Evolutionary conservation across 1,139 yeast genomes (phyloP), one percentile per base, ranked within the genome.

Genomic region (Candida albicans): DNA sequence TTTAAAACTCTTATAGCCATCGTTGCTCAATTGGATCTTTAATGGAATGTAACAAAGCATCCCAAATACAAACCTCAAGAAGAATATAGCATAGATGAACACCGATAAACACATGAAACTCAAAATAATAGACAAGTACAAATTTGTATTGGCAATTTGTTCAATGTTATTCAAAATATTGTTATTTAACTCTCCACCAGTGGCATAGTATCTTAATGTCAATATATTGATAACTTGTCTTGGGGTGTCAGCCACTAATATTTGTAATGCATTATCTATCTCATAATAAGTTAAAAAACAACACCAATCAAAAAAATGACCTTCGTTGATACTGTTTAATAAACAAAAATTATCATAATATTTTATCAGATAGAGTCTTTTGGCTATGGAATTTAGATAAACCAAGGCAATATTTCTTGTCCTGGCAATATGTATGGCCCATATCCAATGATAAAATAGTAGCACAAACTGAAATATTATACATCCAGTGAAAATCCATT

Each of bases 401-500:
- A 84, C 81, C 49, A 82, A 65, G 2, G 93, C 86, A 41, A 89
- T 84, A 61, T 83, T 84, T 46, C 75, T 69, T 3, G 88, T 80
- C 40, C 76, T 67, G 53, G 73, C 81, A 13, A 84, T 74, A 41
- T 75, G 72, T 26, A 79, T 66, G 1, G 90, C 95, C 65, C 81
- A 69, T 6, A 80, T 53, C 63, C 79, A 70, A 46, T 83, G 87
- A 61, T 81, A 81, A 1, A 81, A 51, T 39, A 85, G 57, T 26
- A 87, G 68, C 7, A 78, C 65, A 43, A 87, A 71, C 22, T 93
- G 84, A 47, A 87, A 77, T n/a, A 89, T 75, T 49, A 89, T 89
- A 60, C 96, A 89, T 1, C 85, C 89, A 8, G 91, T 84, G 60
- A 88, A 89, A 12, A 89, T 70, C 90, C 96, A 86, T 58, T 87